These are phyloP conservation scores for Ogataea polymorpha DNA, from an alignment of 805 yeast genomes.

Conservation along the genomic window DNA sequence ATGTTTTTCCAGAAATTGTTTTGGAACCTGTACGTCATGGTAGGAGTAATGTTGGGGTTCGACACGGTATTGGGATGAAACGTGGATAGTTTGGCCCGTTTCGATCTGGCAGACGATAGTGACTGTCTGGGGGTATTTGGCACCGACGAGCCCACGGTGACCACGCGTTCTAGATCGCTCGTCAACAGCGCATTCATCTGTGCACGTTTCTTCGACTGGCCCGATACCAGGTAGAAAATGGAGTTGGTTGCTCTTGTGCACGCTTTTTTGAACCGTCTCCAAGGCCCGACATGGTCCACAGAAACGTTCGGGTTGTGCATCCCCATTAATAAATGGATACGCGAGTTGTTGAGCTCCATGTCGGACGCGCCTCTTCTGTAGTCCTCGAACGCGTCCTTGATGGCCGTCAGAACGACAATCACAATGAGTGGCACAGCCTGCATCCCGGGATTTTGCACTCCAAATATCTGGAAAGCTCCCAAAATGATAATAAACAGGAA, in stretches of 20 bases:
- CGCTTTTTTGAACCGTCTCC: slow-evolving; percentile 68
- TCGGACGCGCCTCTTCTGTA: slow-evolving; percentile 63
- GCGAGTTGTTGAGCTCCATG: slow-evolving; percentile 63
- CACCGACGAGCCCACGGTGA: slow-evolving; percentile 11
- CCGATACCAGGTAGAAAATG: slow-evolving; percentile 1
- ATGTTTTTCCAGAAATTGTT: slow-evolving; percentile 60
- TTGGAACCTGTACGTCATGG: slow-evolving; percentile 32
- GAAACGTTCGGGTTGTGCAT: slow-evolving; percentile 56
- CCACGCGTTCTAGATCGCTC: slow-evolving; percentile 14
- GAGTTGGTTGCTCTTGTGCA: slow-evolving; percentile 33
- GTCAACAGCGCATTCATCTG: background rate
- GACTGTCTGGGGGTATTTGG: slow-evolving; percentile 10
- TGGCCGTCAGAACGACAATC: slow-evolving; percentile 69
- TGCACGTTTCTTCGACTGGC: slow-evolving; percentile 12
- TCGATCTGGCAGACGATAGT: slow-evolving; percentile 15
- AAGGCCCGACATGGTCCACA: slow-evolving; percentile 50
- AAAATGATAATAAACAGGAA: slow-evolving; percentile 53
- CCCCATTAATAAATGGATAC: slow-evolving; percentile 54
- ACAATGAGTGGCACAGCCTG: slow-evolving; percentile 81
- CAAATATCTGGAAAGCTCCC: slow-evolving; percentile 67
- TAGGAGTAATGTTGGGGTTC: slow-evolving; percentile 31
- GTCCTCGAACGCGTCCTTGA: slow-evolving; percentile 78
- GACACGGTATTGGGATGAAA: slow-evolving; percentile 31
- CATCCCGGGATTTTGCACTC: slow-evolving; percentile 68
- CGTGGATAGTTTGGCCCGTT: slow-evolving; percentile 19